Conservation (phyloP, 495 filamentous ascomycete genomes). For the Poronia punctata region DNA sequence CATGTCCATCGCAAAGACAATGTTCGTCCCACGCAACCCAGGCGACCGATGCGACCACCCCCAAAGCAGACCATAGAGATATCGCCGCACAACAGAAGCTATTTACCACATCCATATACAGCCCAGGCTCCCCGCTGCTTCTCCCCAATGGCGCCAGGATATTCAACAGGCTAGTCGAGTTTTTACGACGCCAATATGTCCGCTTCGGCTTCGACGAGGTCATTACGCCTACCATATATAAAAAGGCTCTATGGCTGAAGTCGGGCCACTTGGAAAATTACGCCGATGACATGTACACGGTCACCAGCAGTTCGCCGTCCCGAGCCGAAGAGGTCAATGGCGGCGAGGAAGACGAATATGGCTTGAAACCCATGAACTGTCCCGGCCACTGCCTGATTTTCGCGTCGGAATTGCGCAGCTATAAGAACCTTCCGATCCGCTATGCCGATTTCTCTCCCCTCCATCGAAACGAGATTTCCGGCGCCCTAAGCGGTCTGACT, state of each 20-base stretch:
- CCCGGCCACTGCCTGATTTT: conserved; percentile 92
- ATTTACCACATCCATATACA: conserved; percentile 70
- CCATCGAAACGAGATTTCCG: conserved; percentile 85
- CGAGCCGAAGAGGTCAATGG: conserved; percentile 26
- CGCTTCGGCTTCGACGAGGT: conserved; percentile 88
- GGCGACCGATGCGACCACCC: conserved; percentile 12
- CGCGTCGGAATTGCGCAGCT: conserved; percentile 59
- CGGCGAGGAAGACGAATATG: conserved; percentile 71
- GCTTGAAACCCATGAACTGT: conserved; percentile 96
- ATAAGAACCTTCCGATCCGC: conserved; percentile 77
- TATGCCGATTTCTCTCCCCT: conserved; percentile 91
- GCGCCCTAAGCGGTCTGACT: conserved; percentile 78
- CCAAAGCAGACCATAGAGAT: conserved; percentile 59
- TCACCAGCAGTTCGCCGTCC: conserved; percentile 49
- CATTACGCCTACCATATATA: conserved; percentile 90
- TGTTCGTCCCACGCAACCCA: conserved; percentile 31
- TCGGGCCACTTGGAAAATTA: conserved; percentile 94
- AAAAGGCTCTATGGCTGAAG: conserved; percentile 79
- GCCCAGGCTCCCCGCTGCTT: conserved; percentile 83
- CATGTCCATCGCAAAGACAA: conserved; percentile 17
- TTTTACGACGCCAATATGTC: conserved; percentile 80
- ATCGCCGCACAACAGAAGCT: conserved; percentile 66
- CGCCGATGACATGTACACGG: conserved; percentile 90
- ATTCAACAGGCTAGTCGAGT: conserved; percentile 79
- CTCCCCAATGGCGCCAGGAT: conserved; percentile 78